These are phyloP conservation scores for Ceriops decandra DNA, from an alignment of 345 rosid species.

Conservation along the genomic window DNA sequence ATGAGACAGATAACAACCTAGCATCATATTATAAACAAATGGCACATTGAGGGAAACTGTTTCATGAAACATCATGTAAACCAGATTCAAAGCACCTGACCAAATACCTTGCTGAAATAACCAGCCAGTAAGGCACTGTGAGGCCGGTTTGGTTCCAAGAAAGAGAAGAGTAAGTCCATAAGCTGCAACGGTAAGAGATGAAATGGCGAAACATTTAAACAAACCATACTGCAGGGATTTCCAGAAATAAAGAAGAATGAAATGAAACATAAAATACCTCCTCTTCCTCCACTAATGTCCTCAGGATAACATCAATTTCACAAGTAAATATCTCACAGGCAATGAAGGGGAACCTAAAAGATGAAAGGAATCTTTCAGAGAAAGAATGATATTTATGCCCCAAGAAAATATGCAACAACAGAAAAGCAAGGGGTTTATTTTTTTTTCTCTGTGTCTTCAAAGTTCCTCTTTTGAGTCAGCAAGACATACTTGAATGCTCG, in stretches of 20 bases:
- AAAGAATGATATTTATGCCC: background rate
- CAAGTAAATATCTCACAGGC: slow-evolving; percentile 97
- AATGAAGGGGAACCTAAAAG: slow-evolving; percentile 82
- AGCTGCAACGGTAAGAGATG: slow-evolving; percentile 48
- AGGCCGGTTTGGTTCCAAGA: slow-evolving; percentile 79
- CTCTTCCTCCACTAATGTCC: slow-evolving; percentile 90
- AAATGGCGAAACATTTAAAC: slow-evolving; percentile 14
- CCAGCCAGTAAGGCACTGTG: slow-evolving; percentile 94
- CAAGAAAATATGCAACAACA: background rate
- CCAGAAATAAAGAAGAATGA: background rate
- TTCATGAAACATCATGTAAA: background rate
- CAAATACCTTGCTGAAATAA: slow-evolving; percentile 89
- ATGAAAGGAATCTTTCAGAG: slow-evolving; percentile 18
- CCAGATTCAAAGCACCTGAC: slow-evolving; percentile 1
- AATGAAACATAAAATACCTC: slow-evolving; percentile 46
- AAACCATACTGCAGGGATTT: background rate
- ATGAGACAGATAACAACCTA: slow-evolving; percentile 94
- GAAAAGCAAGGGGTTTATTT: background rate
- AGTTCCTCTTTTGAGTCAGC: slow-evolving; percentile 4
- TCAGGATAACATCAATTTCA: slow-evolving; percentile 95
- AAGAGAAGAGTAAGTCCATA: slow-evolving; percentile 90
- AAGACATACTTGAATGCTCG: slow-evolving; percentile 72
- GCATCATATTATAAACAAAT: slow-evolving; percentile 3
- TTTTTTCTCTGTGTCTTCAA: background rate
- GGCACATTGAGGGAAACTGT: background rate